Percentiles rank a stretch among this genome's conserved stretches.
phyloP scores from a whole-genome alignment of 768 basidiomycete genomes.

The Mrakia gelida region DNA sequence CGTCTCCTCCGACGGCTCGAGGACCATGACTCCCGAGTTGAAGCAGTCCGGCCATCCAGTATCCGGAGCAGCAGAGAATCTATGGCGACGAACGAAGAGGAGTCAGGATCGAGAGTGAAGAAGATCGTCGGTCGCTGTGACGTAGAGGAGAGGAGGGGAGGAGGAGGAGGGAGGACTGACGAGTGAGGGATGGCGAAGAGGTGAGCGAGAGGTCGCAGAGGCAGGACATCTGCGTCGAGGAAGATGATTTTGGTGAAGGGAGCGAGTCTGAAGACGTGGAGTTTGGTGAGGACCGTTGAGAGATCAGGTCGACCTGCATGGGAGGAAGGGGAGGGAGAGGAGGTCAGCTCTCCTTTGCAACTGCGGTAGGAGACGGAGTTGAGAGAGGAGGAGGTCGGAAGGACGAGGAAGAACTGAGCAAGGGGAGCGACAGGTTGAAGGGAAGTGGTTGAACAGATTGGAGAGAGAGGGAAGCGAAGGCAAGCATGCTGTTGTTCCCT shows the following conservation, averaged over 20 bases:
- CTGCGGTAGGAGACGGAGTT: not conserved
- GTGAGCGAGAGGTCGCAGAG: constrained; percentile 67
- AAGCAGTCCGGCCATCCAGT: constrained; percentile 99
- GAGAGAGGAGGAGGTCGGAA: not conserved
- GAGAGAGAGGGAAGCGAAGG: not conserved
- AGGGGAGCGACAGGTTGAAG: too few relatives aligned
- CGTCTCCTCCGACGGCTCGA: constrained; percentile 74
- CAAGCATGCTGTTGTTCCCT: too few relatives aligned
- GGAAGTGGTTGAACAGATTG: not conserved
- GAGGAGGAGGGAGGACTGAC: not conserved
- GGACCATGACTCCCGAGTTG: constrained; percentile 92
- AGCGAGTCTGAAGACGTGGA: constrained; percentile 88
- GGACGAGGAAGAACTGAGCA: not conserved
- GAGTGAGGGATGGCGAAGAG: constrained; percentile 71
- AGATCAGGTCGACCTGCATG: constrained; percentile 85
- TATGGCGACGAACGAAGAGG: not conserved
- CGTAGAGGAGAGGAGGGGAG: not conserved
- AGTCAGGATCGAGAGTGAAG: not conserved
- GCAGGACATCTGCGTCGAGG: constrained; percentile 53
- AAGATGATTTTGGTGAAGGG: constrained; percentile 83
- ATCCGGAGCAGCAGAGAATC: constrained; percentile 91
- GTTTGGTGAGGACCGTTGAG: constrained; percentile 86
- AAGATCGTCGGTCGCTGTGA: not conserved
- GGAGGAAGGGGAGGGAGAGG: constrained; percentile 20
- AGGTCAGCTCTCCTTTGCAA: not conserved